These are phyloP conservation scores for Globisporangium cylindrosporum DNA, from an alignment of 352 stramenopile species.

Conservation along the genomic window DNA sequence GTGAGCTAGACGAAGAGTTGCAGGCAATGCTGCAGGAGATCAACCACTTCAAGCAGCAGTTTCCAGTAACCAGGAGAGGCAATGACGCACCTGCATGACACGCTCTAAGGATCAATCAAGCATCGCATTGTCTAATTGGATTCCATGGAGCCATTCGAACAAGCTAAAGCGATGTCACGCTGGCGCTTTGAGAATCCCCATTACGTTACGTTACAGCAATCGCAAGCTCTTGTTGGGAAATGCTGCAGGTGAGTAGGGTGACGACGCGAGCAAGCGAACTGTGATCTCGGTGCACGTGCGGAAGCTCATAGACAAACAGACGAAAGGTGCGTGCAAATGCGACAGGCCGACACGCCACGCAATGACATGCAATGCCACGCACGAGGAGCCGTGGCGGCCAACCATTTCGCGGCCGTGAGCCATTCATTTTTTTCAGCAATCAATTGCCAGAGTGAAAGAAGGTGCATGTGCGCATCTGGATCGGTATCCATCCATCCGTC, in stretches of 20 bases:
- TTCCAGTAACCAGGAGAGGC: neutral
- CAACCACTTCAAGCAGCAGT: conserved; percentile 23
- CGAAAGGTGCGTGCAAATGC: neutral
- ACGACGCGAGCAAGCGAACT: too few species aligned
- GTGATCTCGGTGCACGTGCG: neutral
- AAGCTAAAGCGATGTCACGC: neutral
- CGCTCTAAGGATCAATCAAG: neutral
- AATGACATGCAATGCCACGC: neutral
- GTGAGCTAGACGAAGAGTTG: conserved; percentile 20
- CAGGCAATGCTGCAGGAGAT: conserved; percentile 30
- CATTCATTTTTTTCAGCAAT: too few species aligned
- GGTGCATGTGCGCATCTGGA: too few species aligned
- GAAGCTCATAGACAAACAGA: neutral
- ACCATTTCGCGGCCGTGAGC: neutral
- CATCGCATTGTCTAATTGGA: neutral
- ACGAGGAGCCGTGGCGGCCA: neutral
- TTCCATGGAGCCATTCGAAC: too few species aligned
- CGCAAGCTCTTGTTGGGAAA: neutral
- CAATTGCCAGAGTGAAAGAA: too few species aligned
- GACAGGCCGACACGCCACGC: neutral
- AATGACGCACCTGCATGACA: neutral
- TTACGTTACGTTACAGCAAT: too few species aligned
- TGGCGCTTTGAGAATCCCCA: neutral
- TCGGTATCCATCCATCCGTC: conserved; percentile 6
- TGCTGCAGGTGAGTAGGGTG: too few species aligned